Evolutionary conservation across 352 stramenopile genomes (phyloP).

Genomic region (Phytopythium cucurbitacearum): DNA sequence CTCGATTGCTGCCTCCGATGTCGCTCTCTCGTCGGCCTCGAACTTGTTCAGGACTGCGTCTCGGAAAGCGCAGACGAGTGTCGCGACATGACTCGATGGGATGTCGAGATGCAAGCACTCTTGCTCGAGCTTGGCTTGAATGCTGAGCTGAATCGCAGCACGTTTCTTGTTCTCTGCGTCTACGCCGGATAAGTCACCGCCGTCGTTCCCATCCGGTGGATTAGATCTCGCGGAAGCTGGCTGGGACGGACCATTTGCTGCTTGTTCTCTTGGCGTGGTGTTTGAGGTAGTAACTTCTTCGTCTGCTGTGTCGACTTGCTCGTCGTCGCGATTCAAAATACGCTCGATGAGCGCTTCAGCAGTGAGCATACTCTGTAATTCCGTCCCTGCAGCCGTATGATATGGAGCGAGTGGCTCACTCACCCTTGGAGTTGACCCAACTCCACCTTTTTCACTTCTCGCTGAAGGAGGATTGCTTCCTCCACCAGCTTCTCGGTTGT

Average conservation of each 20-base stretch:
- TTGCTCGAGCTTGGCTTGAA: conserved; percentile 5
- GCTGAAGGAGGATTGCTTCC: too few species aligned
- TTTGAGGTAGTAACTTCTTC: neutral
- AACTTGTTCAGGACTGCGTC: conserved; percentile 41
- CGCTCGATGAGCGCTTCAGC: conserved; percentile 18
- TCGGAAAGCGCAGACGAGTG: conserved; percentile 27
- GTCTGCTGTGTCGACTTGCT: conserved; percentile 5
- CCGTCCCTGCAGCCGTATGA: conserved; percentile 15
- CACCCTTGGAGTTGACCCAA: too few species aligned
- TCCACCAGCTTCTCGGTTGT: too few species aligned
- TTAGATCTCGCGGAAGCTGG: too few species aligned
- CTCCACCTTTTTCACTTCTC: too few species aligned
- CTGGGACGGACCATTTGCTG: too few species aligned
- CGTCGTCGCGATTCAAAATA: conserved; percentile 27
- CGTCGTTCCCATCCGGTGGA: too few species aligned
- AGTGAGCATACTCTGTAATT: conserved; percentile 15
- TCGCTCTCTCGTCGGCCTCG: conserved; percentile 22
- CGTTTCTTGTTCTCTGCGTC: too few species aligned
- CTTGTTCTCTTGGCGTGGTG: conserved; percentile 1
- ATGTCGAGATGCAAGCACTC: conserved; percentile 38
- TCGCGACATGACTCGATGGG: conserved; percentile 11
- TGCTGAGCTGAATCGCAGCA: too few species aligned
- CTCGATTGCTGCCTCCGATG: conserved; percentile 14
- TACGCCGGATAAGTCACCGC: too few species aligned
- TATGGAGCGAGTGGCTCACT: conserved; percentile 12